Base-by-base conservation (phyloP, 148 eudicot species). In the Heliamphora exappendiculata region DNA sequence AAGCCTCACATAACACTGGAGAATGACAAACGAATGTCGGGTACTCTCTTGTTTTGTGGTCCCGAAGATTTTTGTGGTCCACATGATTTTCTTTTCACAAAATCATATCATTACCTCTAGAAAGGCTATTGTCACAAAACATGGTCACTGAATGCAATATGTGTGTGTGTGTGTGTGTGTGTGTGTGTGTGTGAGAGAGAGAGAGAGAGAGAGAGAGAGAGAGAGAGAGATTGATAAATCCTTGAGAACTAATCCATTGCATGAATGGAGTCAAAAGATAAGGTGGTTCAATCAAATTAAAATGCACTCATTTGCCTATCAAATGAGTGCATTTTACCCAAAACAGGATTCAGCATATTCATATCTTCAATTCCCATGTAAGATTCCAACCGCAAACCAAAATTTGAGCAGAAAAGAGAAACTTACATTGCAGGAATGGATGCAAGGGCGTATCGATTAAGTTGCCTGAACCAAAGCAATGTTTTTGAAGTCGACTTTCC, bases 401-500 rank as follows among this genome's bases (percentile, higher is more conserved):
- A 16, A 7, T 44, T 70, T 49, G 24, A 54, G 72, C 19, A 20
- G n/a, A 78, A 72, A 22, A 12, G 9, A 75, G 0, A 75, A 37
- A 29, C 17, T 74, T 79, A 76, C 72, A 47, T 65, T 75, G 83
- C 93, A 94, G 98, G 98, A 58, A 94, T 94, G 97, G 98, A 94
- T 75, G 84, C 96, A 45, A 88, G 98, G 81, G 92, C 97, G 44
- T 89, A 94, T 71, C 87, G 98, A 37, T 80, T 94, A 28, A 84
- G 81, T 75, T 94, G 86, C 91, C 86, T 92, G 86, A 86, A 78
- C 77, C 88, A 92, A 36, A 87, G 89, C 70, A 78, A 85, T 22
- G 88, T 94, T 57, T 94, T 88, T 63, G 98, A 94, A 81, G 89
- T 94, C 10, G 98, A 94, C 82, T 92, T 90, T 81, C 89, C 88